phyloP scores from a whole-genome alignment of 345 rosid species.

The Garcia nutans region DNA sequence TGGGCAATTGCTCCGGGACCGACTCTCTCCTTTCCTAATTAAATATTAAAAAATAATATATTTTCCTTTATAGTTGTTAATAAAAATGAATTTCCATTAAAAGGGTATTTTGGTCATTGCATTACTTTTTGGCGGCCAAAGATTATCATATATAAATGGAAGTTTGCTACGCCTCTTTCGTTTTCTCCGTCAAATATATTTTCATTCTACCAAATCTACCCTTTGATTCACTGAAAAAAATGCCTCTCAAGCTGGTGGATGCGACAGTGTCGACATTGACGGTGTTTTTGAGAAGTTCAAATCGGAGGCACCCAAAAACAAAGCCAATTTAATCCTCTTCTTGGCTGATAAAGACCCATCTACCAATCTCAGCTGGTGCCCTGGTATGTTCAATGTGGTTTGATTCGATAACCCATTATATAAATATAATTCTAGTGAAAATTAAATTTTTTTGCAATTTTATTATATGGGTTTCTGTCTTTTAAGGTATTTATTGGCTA shows the following conservation, averaged over 20 bases:
- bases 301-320: constrained; percentile 52
- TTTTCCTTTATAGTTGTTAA: too few species aligned
- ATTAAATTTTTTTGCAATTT: too few species aligned
- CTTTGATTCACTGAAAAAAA: constrained; percentile 20
- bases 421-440: not conserved
- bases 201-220: not conserved
- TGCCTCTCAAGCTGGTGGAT: constrained; percentile 56
- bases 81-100: too few species aligned
- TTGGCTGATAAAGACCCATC: constrained; percentile 79
- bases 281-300: constrained; percentile 47
- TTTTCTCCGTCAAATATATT: not conserved
- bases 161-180: not conserved
- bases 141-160: not conserved
- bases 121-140: not conserved
- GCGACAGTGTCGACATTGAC: constrained; percentile 52
- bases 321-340: constrained; percentile 71
- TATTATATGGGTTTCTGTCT: not conserved
- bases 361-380: constrained; percentile 80
- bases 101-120: not conserved
- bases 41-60: too few species aligned
- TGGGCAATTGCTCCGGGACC: too few species aligned
- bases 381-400: constrained; percentile 38
- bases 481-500: not conserved
- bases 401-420: not conserved
- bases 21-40: too few species aligned